Evolutionary conservation across 805 yeast genomes (phyloP).

Genomic region (Teunomyces panamensis): DNA sequence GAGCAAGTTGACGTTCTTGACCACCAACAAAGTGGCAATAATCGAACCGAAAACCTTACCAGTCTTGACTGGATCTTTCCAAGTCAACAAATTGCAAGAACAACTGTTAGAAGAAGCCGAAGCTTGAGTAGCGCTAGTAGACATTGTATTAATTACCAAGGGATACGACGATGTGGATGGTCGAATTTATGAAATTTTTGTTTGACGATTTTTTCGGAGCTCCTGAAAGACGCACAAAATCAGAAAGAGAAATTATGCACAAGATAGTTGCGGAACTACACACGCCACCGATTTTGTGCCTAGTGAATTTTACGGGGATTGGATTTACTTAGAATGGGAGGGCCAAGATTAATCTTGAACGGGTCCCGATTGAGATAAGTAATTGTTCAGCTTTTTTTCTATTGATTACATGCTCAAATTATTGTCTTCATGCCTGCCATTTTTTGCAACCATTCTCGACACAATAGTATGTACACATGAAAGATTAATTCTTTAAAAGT

Average conservation of each 20-base stretch:
- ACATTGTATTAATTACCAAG: neutral
- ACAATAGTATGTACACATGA: neutral
- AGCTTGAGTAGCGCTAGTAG: slow-evolving; percentile 3
- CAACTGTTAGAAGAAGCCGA: slow-evolving; percentile 1
- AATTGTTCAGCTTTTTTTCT: no score
- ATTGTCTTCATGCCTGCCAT: neutral
- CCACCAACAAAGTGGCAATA: slow-evolving; percentile 49
- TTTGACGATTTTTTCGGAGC: slow-evolving; percentile 3
- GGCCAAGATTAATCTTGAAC: no score
- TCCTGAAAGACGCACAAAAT: slow-evolving; percentile 2
- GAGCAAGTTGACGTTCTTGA: slow-evolving; percentile 63
- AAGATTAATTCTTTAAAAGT: slow-evolving; percentile 6
- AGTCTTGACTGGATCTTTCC: slow-evolving; percentile 74
- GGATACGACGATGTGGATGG: slow-evolving; percentile 1
- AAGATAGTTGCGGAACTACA: neutral
- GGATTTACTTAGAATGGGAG: no score
- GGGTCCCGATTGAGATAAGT: no score
- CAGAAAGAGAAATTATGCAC: slow-evolving; percentile 1
- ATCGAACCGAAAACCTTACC: slow-evolving; percentile 73
- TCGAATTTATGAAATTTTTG: neutral
- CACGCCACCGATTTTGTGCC: neutral
- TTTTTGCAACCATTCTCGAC: slow-evolving; percentile 2
- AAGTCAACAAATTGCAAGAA: slow-evolving; percentile 50
- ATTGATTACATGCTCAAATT: neutral
- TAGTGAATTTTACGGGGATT: neutral